phyloP scores from a whole-genome alignment of 2,329 filamentous ascomycete species.

The Aureobasidium sp. region DNA sequence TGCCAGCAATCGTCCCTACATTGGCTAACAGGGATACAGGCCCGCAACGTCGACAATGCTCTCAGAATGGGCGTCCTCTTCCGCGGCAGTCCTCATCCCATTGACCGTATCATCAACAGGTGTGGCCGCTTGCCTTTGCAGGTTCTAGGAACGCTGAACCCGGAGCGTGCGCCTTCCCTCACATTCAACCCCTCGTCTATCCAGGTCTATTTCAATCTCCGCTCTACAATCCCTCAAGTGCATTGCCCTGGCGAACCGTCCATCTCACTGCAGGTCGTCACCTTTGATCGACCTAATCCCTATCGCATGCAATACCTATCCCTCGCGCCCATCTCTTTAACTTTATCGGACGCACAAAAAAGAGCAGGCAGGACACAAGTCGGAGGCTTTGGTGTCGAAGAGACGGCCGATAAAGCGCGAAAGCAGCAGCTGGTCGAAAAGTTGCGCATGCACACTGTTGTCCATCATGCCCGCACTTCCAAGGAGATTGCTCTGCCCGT shows the following conservation, averaged over 20 bases:
- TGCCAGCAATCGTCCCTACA: not conserved
- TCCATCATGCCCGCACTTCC: conserved; percentile 65
- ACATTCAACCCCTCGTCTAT: conserved; percentile 62
- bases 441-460: conserved; percentile 78
- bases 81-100: conserved; percentile 71
- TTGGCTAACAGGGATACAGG: conserved; percentile 38
- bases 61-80: conserved; percentile 77
- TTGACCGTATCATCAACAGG: conserved; percentile 72
- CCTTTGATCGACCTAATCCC: conserved; percentile 81
- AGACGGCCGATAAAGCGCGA: conserved; percentile 59
- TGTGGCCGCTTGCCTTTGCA: conserved; percentile 79
- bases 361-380: conserved; percentile 30
- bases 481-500: conserved; percentile 75
- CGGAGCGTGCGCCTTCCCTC: conserved; percentile 36
- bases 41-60: conserved; percentile 78
- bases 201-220: conserved; percentile 49
- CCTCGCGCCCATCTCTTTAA: conserved; percentile 77
- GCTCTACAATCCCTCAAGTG: conserved; percentile 59
- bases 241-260: conserved; percentile 59
- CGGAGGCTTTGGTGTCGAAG: conserved; percentile 61
- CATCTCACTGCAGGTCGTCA: conserved; percentile 74
- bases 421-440: conserved; percentile 71
- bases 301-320: conserved; percentile 95
- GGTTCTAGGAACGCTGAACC: conserved; percentile 78
- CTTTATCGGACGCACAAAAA: conserved; percentile 51